A percentile compares a stretch with the other conserved stretches of the same genome.
Evolutionary conservation across 202 grass and related monocot genomes (phyloP).

Genomic region (Schoenoplectus triqueter): DNA sequence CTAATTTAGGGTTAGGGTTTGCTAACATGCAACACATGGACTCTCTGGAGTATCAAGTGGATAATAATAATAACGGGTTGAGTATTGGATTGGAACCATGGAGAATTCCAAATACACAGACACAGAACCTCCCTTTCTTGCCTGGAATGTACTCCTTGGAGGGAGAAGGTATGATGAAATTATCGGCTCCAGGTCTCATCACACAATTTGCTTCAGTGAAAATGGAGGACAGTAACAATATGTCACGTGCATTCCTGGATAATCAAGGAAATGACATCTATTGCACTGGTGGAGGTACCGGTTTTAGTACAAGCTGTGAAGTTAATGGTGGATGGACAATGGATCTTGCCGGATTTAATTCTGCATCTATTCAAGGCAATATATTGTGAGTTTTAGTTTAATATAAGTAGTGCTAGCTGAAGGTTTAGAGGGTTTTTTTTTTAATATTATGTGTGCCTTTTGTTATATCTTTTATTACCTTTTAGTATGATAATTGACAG

Average conservation of each 20-base stretch:
- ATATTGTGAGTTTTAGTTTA: constrained; percentile 58
- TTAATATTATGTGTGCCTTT: constrained; percentile 29
- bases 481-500: constrained; percentile 39
- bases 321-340: constrained; percentile 61
- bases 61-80: constrained; percentile 40
- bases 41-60: constrained; percentile 52
- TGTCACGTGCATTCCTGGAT: constrained; percentile 39
- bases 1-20: constrained; percentile 49
- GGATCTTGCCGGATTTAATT: constrained; percentile 77
- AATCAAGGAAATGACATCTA: constrained; percentile 49
- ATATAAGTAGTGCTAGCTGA: constrained; percentile 25
- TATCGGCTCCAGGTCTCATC: constrained; percentile 62
- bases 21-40: constrained; percentile 57
- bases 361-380: constrained; percentile 70
- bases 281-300: constrained; percentile 32
- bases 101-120: constrained; percentile 32
- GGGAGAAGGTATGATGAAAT: constrained; percentile 58
- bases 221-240: constrained; percentile 70
- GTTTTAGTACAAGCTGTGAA: constrained; percentile 43
- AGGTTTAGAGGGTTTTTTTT: neutral
- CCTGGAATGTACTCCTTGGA: constrained; percentile 65
- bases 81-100: constrained; percentile 36
- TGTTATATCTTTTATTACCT: constrained; percentile 27
- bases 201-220: constrained; percentile 84
- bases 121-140: constrained; percentile 23